Base-by-base conservation (phyloP, 2,329 filamentous ascomycete species). In the Scytalidium lignicola region DNA sequence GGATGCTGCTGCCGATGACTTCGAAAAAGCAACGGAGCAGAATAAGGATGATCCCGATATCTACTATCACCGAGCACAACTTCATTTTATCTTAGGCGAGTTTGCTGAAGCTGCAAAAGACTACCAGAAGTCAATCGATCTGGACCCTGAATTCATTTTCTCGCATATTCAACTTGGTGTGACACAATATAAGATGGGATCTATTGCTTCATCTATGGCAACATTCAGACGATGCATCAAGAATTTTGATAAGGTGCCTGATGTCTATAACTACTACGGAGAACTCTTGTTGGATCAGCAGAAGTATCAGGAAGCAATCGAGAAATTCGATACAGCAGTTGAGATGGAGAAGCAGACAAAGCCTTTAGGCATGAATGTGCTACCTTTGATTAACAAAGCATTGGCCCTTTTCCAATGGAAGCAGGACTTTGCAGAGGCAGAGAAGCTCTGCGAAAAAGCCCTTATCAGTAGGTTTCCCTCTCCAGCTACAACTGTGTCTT, bases 201-300 rank as follows among this genome's bases (percentile, higher is more conserved):
- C 90, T 23, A 88, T 99, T 51, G 93, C 93, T 7, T 96, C 91
- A 8, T 96, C 91, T 43, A 97, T 97, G 90, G 92, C 93, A 29
- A 99, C 93, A 5, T 97, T 99, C 84, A 83, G 92, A 61, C 82
- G 91, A 55, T 96, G 90, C 70, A 91, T 96, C 70, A 99, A 97
- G 85, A 96, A 96, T 74, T 99, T 99, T 66, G 88, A 90, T 64
- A 88, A 92, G 66, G 89, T 95, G 10, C 91, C 92, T 5, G 93
- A 99, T 65, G 93, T 97, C 39, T 99, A 97, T 79, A 99, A 99
- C 79, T 99, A 99, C 80, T 97, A 96, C 64, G 93, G 93, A 63
- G 93, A 99, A 74, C 80, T 99, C 49, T 79, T 99, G 50, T 83
- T 99, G 47, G 93, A 99, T 75, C 93, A 97, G 75, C 86, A 90